phyloP scores from a whole-genome alignment of 179 eudicot species.

The Amaranthus tricolor region DNA sequence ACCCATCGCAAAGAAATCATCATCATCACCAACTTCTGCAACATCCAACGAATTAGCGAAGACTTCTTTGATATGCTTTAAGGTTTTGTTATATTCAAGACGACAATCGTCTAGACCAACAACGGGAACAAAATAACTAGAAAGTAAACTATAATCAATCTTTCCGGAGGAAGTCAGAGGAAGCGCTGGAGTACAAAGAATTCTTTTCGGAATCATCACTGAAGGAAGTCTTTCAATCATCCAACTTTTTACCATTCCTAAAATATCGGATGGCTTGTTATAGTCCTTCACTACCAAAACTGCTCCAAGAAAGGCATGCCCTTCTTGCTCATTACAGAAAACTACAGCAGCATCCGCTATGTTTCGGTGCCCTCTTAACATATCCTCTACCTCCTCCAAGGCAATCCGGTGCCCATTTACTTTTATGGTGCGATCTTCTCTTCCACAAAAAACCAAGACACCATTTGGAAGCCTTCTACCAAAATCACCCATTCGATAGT shows the following conservation, averaged over 20 bases:
- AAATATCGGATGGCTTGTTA: slow-evolving; percentile 25
- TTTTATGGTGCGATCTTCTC: slow-evolving; percentile 80
- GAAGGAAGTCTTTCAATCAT: slow-evolving; percentile 59
- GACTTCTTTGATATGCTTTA: slow-evolving; percentile 62
- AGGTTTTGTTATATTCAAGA: slow-evolving; percentile 30
- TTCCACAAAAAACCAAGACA: slow-evolving; percentile 73
- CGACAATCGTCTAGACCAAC: slow-evolving; percentile 21
- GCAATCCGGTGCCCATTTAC: slow-evolving; percentile 92
- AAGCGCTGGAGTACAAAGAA: slow-evolving; percentile 46
- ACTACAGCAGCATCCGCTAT: slow-evolving; percentile 79
- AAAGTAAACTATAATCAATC: slow-evolving; percentile 54
- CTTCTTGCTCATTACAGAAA: slow-evolving; percentile 40
- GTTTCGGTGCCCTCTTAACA: slow-evolving; percentile 55
- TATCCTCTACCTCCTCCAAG: slow-evolving; percentile 76
- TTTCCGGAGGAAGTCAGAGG: slow-evolving; percentile 81
- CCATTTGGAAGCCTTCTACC: slow-evolving; percentile 67
- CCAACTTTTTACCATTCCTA: slow-evolving; percentile 60
- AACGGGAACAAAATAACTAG: slow-evolving; percentile 28
- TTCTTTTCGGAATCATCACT: slow-evolving; percentile 62
- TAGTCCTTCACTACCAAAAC: slow-evolving; percentile 45
- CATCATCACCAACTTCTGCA: slow-evolving; percentile 53
- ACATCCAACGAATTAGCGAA: slow-evolving; percentile 65
- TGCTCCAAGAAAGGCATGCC: slow-evolving; percentile 57
- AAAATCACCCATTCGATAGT: slow-evolving; percentile 84
- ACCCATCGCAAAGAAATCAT: slow-evolving; percentile 77